phyloP scores from a whole-genome alignment of 345 rosid genomes.

The Boechera stricta region DNA sequence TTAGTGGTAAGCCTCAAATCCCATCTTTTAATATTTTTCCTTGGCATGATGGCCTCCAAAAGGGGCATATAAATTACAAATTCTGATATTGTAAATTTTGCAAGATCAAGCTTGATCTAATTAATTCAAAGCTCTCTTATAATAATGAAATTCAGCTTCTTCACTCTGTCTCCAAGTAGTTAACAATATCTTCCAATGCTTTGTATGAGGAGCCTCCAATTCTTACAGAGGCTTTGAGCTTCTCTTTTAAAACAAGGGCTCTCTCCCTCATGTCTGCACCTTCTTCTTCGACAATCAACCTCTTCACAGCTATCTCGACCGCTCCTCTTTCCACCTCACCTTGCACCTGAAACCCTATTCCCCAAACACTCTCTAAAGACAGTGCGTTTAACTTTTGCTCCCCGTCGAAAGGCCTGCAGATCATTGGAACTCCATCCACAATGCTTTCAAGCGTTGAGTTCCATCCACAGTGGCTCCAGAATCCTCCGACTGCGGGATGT shows the following conservation, averaged over 20 bases:
- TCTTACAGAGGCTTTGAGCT: conserved; percentile 12
- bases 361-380: conserved; percentile 13
- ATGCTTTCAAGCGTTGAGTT: conserved; percentile 44
- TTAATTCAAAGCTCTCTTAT: not conserved
- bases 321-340: conserved; percentile 16
- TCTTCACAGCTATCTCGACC: conserved; percentile 17
- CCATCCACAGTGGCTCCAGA: conserved; percentile 48
- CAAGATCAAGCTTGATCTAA: not conserved
- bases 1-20: not conserved
- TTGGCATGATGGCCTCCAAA: not conserved
- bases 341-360: conserved; percentile 11
- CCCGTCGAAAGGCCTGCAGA: conserved; percentile 38
- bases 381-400: conserved; percentile 43
- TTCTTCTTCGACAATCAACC: conserved; percentile 19
- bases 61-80: not conserved
- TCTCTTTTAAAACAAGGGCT: conserved; percentile 10
- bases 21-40: not conserved
- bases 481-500: conserved; percentile 57
- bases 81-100: not conserved
- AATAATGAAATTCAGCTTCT: not conserved
- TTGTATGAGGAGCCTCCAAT: conserved; percentile 36
- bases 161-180: not conserved
- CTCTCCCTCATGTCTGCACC: conserved; percentile 24
- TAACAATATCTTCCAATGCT: conserved; percentile 26
- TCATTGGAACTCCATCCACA: conserved; percentile 43